Evolutionary conservation across 139 green algal species (phyloP).

Genomic region (Closterium sp.): DNA sequence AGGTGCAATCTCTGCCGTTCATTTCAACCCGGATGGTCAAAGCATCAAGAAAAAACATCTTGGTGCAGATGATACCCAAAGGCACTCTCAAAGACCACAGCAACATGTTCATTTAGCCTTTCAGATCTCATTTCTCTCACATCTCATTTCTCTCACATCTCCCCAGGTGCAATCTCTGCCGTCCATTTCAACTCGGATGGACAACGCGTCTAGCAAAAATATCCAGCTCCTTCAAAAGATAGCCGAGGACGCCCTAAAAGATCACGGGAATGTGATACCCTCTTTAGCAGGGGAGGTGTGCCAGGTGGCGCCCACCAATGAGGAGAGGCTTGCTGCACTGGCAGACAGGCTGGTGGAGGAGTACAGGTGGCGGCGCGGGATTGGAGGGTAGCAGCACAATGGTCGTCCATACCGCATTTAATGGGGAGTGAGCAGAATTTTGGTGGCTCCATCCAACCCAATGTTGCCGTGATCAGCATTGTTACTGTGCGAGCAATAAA

Average conservation of each 20-base stretch:
- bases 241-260: background rate
- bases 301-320: background rate
- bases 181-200: background rate
- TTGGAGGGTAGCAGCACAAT: background rate
- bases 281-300: background rate
- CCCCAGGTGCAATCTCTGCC: slow-evolving; percentile 1
- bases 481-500: too few relatives aligned
- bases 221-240: background rate
- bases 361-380: background rate
- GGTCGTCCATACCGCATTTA: too few relatives aligned
- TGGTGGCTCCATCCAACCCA: too few relatives aligned
- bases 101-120: background rate
- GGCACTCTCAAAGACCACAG: background rate
- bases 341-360: background rate
- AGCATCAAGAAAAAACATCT: too few relatives aligned
- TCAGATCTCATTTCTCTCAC: background rate
- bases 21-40: too few relatives aligned
- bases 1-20: too few relatives aligned
- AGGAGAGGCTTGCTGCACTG: background rate
- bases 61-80: too few relatives aligned
- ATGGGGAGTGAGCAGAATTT: too few relatives aligned
- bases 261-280: background rate
- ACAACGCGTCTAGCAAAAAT: background rate
- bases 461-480: too few relatives aligned
- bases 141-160: background rate